Evolutionary conservation across 148 eudicot genomes (phyloP).

Genomic region (Linanthus parryae): DNA sequence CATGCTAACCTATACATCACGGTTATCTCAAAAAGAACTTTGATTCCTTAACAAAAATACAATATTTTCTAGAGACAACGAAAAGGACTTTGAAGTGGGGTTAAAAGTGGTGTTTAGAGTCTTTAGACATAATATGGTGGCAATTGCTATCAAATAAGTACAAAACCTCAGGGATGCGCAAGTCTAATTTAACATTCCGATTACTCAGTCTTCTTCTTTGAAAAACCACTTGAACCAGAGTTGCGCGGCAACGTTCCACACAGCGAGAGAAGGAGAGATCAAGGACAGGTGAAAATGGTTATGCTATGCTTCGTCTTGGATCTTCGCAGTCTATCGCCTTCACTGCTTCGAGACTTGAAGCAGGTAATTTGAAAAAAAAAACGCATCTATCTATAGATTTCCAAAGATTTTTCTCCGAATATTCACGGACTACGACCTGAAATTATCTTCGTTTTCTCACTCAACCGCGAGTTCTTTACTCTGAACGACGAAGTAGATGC

Average conservation of each 20-base stretch:
- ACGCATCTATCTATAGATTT: not conserved
- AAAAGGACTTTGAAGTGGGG: too few relatives aligned
- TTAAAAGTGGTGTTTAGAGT: too few relatives aligned
- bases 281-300: slow-evolving; percentile 31
- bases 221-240: too few relatives aligned
- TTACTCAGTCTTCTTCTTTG: too few relatives aligned
- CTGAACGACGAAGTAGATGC: not conserved
- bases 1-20: too few relatives aligned
- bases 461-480: not conserved
- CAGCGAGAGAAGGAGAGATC: slow-evolving; percentile 9
- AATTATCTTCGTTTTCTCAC: not conserved
- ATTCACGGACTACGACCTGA: not conserved
- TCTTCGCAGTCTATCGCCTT: slow-evolving; percentile 58
- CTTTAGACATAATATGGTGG: too few relatives aligned
- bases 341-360: slow-evolving; percentile 46
- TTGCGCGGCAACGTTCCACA: slow-evolving; percentile 11
- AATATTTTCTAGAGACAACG: too few relatives aligned
- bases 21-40: too few relatives aligned
- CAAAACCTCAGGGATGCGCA: too few relatives aligned
- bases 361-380: slow-evolving; percentile 31
- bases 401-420: not conserved
- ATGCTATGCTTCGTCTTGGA: slow-evolving; percentile 65
- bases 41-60: too few relatives aligned
- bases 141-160: too few relatives aligned
- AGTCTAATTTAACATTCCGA: too few relatives aligned